These are phyloP conservation scores for Fusarium albidum DNA, from an alignment of 2,329 filamentous ascomycete genomes.

Conservation along the genomic window DNA sequence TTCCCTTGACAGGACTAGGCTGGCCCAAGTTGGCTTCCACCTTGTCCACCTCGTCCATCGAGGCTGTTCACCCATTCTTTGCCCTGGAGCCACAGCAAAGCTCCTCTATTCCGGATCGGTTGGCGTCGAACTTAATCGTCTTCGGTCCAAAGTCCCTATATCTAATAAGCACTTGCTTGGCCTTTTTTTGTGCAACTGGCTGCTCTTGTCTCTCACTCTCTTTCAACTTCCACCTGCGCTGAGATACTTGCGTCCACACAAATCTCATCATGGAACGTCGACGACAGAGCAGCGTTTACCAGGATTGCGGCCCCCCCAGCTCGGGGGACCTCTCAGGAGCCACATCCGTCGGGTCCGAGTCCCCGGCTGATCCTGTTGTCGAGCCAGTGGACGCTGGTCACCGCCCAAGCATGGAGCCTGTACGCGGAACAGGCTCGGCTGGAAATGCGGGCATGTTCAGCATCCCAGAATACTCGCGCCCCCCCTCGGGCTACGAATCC, in stretches of 20 bases:
- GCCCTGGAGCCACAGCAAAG: conserved; percentile 12
- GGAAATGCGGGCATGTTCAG: conserved; percentile 32
- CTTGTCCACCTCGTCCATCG: background rate
- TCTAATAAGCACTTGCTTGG: background rate
- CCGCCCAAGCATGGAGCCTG: conserved; percentile 24
- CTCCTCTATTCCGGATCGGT: background rate
- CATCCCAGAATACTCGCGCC: conserved; percentile 30
- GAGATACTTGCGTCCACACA: background rate
- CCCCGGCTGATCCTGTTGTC: background rate
- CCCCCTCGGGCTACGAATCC: conserved; percentile 52
- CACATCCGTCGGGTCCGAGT: conserved; percentile 21
- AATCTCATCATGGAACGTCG: conserved; percentile 18
- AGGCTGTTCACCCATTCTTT: conserved; percentile 11
- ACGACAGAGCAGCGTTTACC: conserved; percentile 21
- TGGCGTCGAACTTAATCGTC: conserved; percentile 19
- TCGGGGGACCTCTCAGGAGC: conserved; percentile 17
- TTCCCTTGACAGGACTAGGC: too few relatives aligned
- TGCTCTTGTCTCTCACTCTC: background rate
- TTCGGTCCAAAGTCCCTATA: background rate
- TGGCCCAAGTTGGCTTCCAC: background rate
- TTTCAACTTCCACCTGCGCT: background rate
- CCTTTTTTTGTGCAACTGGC: background rate
- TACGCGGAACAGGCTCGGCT: conserved; percentile 15
- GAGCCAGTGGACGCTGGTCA: conserved; percentile 20
- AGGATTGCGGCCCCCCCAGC: conserved; percentile 3